These are phyloP conservation scores for Eurotiales sp. DNA, from an alignment of 2,329 filamentous ascomycete genomes.

Conservation along the genomic window DNA sequence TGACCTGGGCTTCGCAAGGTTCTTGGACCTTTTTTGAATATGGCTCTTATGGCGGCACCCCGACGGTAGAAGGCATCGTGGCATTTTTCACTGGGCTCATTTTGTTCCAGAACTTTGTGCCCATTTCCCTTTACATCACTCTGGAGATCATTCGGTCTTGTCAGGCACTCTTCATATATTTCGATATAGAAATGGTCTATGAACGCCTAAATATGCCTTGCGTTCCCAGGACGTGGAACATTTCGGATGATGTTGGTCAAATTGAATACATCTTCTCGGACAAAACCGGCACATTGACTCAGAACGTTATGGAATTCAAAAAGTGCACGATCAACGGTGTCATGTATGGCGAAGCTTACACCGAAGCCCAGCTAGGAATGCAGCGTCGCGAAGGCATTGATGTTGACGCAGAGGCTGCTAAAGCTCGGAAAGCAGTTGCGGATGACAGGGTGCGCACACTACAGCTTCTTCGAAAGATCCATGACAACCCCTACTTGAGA, in stretches of 20 bases:
- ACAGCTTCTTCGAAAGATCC: conserved; percentile 65
- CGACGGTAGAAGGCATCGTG: conserved; percentile 82
- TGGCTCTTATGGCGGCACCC: conserved; percentile 71
- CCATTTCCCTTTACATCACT: conserved; percentile 95
- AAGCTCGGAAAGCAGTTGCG: conserved; percentile 73
- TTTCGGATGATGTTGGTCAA: conserved; percentile 94
- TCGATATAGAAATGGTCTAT: conserved; percentile 95
- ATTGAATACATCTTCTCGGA: conserved; percentile 99
- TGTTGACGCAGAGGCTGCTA: conserved; percentile 72
- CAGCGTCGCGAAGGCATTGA: conserved; percentile 86
- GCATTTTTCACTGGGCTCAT: conserved; percentile 96
- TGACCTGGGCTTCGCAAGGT: conserved; percentile 71
- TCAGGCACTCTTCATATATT: conserved; percentile 97
- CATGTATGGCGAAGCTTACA: conserved; percentile 95
- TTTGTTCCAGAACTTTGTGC: conserved; percentile 96
- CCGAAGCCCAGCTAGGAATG: conserved; percentile 94
- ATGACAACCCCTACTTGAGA: conserved; percentile 86
- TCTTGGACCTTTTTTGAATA: conserved; percentile 82
- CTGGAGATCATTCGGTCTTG: conserved; percentile 90
- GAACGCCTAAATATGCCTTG: conserved; percentile 90
- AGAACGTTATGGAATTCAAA: conserved; percentile 99
- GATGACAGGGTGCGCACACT: conserved; percentile 71
- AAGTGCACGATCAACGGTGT: conserved; percentile 96
- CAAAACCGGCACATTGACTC: conserved; percentile 85
- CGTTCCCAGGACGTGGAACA: conserved; percentile 97